Base-by-base conservation (phyloP, 495 filamentous ascomycete species). In the Stereocaulon alpinum region DNA sequence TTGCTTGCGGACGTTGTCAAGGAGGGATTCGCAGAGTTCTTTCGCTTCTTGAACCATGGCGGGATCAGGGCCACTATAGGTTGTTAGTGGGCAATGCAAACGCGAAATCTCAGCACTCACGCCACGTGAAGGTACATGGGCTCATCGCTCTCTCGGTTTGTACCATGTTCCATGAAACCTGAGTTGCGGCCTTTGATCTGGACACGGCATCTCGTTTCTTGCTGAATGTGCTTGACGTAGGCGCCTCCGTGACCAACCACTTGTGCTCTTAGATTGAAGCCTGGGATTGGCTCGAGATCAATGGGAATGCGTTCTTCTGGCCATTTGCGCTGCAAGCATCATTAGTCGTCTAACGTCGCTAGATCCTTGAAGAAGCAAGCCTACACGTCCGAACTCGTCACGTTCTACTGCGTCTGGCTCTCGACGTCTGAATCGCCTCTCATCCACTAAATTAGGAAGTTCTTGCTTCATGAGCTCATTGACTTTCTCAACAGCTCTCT, bases 111-210 rank as follows among this genome's bases (percentile, higher is more conserved):
- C 30, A 49, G 51, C 61, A 79, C 85, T 70, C 77, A 95, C 91
- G 92, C 87, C 54, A 97, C 90, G 69, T 97, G 91, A 44, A 98
- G 76, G 68, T 87, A 97, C 87, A 98, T 96, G 2, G 86, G 78
- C 65, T 98, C 93, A 48, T 98, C 92, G 61, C 89, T 95, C 72
- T 98, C 93, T 18, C 76, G 79, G 52, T 84, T 83, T 22, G 91
- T 91, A 32, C 82, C 83, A 17, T 82, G 82, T 67, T 98, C 93
- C 66, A 91, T 84, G 68, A 94, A 98, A 17, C 91, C 92, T 41
- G 93, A 97, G n/a, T 90, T 90, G 56, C 89, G 88, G 40, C 93
- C 93, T 66, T 97, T 98, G 73, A 98, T 96, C 68, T 97, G 93
- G 17, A 98, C 93, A 64, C 90, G 87, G 69, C 93, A 96, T 48